Evolutionary conservation across 805 yeast genomes (phyloP).

Genomic region (Teunomyces lycoperdinae): DNA sequence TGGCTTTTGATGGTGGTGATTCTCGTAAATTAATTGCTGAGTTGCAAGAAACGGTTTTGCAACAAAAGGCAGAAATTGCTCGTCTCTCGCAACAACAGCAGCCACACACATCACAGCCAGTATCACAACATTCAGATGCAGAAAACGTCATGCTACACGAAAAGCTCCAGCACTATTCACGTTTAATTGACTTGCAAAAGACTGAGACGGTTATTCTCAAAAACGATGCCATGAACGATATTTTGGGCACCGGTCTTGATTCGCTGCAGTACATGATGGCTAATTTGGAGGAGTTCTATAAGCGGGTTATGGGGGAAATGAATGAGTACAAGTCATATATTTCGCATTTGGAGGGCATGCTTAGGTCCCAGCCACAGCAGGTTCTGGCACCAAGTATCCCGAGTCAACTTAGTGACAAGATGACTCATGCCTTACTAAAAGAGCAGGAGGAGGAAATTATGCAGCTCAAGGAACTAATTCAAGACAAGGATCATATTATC

Average conservation of each 20-base stretch:
- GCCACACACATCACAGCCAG: too few relatives aligned
- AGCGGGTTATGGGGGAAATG: constrained; percentile 47
- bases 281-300: constrained; percentile 47
- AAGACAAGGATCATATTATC: constrained; percentile 77
- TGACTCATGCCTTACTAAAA: constrained; percentile 37
- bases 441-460: constrained; percentile 65
- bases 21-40: constrained; percentile 45
- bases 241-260: constrained; percentile 46
- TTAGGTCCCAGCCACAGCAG: constrained; percentile 18
- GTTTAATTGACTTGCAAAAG: constrained; percentile 59
- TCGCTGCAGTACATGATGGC: constrained; percentile 43
- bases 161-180: constrained; percentile 63
- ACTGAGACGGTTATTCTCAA: constrained; percentile 55
- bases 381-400: background rate
- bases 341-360: constrained; percentile 54
- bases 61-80: constrained; percentile 53
- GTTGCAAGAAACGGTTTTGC: constrained; percentile 58
- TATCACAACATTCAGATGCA: constrained; percentile 28
- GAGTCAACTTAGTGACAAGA: constrained; percentile 8
- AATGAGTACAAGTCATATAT: constrained; percentile 62
- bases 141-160: constrained; percentile 67
- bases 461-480: constrained; percentile 58
- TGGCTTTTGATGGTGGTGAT: constrained; percentile 40
- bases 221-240: constrained; percentile 57
- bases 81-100: constrained; percentile 14